Evolutionary conservation across 257 asterid genomes (phyloP).

Genomic region (Ligustrum vulgare): DNA sequence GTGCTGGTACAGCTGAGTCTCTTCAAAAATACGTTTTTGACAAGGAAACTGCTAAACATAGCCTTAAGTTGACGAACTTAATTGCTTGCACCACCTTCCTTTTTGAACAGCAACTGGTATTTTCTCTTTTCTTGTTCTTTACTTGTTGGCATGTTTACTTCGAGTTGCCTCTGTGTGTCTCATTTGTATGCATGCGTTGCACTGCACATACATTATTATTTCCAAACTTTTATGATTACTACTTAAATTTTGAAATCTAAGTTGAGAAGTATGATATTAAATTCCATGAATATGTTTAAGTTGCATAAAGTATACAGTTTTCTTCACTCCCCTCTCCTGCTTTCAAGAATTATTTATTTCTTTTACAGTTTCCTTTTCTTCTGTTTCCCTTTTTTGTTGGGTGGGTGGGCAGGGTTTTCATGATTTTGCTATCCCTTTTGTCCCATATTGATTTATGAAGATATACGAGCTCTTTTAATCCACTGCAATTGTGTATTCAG

Average conservation of each 20-base stretch:
- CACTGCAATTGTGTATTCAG: conserved; percentile 43
- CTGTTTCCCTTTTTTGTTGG: background rate
- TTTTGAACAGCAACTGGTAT: conserved; percentile 86
- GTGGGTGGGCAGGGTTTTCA: background rate
- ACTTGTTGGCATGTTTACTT: conserved; percentile 7
- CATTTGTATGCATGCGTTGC: conserved; percentile 2
- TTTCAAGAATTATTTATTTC: background rate
- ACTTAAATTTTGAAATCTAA: background rate
- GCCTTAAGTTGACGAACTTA: conserved; percentile 75
- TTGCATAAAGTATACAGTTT: background rate
- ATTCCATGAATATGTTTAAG: background rate
- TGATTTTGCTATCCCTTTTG: background rate
- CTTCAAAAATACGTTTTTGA: conserved; percentile 73
- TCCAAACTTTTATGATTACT: background rate
- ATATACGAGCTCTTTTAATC: background rate
- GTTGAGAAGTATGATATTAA: background rate
- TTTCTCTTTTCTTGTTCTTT: conserved; percentile 14
- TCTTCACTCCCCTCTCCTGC: background rate
- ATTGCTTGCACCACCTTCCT: conserved; percentile 82
- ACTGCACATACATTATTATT: background rate
- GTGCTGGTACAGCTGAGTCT: conserved; percentile 88
- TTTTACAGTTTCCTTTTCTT: background rate
- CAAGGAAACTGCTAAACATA: conserved; percentile 58
- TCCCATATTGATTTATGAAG: background rate
- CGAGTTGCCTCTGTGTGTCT: conserved; percentile 7